Evolutionary conservation across 2,329 filamentous ascomycete genomes (phyloP).

Genomic region (Cercospora nicotianae): DNA sequence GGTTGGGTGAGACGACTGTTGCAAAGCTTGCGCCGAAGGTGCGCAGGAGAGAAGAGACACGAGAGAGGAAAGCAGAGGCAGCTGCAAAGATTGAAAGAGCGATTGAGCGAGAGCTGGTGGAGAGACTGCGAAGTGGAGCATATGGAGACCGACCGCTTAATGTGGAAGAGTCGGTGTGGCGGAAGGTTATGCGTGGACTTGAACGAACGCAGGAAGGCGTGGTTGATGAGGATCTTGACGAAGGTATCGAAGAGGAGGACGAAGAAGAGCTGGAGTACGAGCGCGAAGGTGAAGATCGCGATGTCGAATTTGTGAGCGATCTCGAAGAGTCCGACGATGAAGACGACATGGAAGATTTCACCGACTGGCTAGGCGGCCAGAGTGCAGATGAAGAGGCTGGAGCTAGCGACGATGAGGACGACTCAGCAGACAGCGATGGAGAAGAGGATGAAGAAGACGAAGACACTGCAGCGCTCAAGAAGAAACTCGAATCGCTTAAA

Average conservation of each 20-base stretch:
- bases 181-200: conserved; percentile 88
- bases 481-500: conserved; percentile 55
- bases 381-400: conserved; percentile 49
- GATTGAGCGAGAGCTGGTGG: conserved; percentile 92
- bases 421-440: conserved; percentile 50
- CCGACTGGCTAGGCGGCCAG: conserved; percentile 87
- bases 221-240: conserved; percentile 83
- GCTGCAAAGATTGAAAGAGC: conserved; percentile 89
- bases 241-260: conserved; percentile 75
- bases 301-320: conserved; percentile 92
- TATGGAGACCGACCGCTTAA: conserved; percentile 95
- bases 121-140: conserved; percentile 84
- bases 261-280: conserved; percentile 64
- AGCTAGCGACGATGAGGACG: conserved; percentile 50
- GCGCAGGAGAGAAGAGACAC: conserved; percentile 50
- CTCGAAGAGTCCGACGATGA: conserved; percentile 72
- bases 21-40: conserved; percentile 91
- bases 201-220: conserved; percentile 82
- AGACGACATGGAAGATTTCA: conserved; percentile 79
- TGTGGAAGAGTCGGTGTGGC: conserved; percentile 93
- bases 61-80: conserved; percentile 53
- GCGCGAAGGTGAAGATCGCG: conserved; percentile 60
- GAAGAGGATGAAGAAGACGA: conserved; percentile 51
- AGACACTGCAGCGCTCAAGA: conserved; percentile 60
- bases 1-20: conserved; percentile 83